Evolutionary conservation across 345 rosid species (phyloP), one percentile per base, ranked within the genome.

Genomic region (Salix suchowensis): DNA sequence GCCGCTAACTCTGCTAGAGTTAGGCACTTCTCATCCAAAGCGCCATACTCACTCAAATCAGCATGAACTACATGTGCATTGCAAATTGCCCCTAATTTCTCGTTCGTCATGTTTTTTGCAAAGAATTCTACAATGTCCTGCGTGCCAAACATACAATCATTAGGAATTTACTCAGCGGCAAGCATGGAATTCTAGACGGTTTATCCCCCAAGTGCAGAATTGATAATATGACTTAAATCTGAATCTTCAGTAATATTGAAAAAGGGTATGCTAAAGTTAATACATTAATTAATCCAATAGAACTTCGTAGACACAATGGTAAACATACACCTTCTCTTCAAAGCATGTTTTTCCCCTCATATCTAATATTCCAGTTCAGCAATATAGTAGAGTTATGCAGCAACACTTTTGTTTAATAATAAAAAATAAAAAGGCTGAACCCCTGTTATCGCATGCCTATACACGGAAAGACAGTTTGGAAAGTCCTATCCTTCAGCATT

Each of bases 51-150:
- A 76, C 98, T 91, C 52, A 55, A 75, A 84, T 91, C 98, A 58
- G 98, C 92, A 78, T 85, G 98, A 82, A 91, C 98, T 32, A 91
- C 98, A 72, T 90, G 94, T 5, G 93, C 94, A 18, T 93, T 91
- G 87, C 97, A 91, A 73, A 93, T 91, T 61, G 85, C 55, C 55
- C 97, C 98, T 79, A 91, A 79, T 78, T 70, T 83, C 86, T 95
- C 98, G 62, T 89, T 90, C 58, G 82, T 87, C 88, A 91, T 81
- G 84, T 95, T 87, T 75, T 32, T 86, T 1, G 81, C 90, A 83
- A 95, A 95, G 83, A 91, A 93, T 0, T 93, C 92, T 46, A 86
- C 86, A 37, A 95, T 88, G 40, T 95, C 98, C 97, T 91, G 90
- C 71, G 83, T 42, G 79, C 34, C 19, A 66, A 55, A 76, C 28